Base-by-base conservation (phyloP, 257 asterid species). In the Salvia splendens region DNA sequence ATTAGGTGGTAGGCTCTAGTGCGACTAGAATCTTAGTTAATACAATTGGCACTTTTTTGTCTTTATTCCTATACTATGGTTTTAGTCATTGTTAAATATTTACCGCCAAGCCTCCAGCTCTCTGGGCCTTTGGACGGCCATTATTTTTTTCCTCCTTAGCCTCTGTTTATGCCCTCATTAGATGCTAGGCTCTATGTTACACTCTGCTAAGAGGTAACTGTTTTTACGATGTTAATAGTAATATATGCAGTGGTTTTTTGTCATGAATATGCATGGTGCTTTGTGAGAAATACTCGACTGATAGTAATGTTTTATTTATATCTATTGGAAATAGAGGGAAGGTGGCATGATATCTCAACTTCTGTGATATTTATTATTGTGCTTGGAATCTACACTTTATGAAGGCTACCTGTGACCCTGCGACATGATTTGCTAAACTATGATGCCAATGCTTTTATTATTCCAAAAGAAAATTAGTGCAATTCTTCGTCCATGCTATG, bases 61-160 rank as follows among this genome's bases (percentile, higher is more conserved):
- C 61, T 70, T 15, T 10, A 58, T 38, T 49, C 68, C 24, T 70
- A 40, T 38, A 61, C 3, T 40, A 40, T 41, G 47, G 56, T 11
- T 28, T 55, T 24, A 28, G 17, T 5, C 43, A 24, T 24, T 24
- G 20, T 36, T 5, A 12, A 56, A 3, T 12, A 6, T 32, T 11
- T 28, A 17, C 15, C 9, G 4, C 41, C 61, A 5, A 54, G 41
- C 17, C 33, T 1, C 17, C 11, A 46, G n/a, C 36, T 24, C 35
- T 52, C 11, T 52, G 36, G 35, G 35, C 36, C 14, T 51, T 40
- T 51, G n/a, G 35, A 32, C 57, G 3, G 57, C n/a, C 30, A 7
- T 2, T 5, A 5, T 30, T 55, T 24, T 24, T 24, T 55, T 55
- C 11, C 40, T 12, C 9, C 41, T 28, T 30, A 12, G 41, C 10